A percentile compares a stretch with the other conserved stretches of the same genome.
Conservation (phyloP, 352 stramenopile species). For the Phytopythium ostracodes region DNA sequence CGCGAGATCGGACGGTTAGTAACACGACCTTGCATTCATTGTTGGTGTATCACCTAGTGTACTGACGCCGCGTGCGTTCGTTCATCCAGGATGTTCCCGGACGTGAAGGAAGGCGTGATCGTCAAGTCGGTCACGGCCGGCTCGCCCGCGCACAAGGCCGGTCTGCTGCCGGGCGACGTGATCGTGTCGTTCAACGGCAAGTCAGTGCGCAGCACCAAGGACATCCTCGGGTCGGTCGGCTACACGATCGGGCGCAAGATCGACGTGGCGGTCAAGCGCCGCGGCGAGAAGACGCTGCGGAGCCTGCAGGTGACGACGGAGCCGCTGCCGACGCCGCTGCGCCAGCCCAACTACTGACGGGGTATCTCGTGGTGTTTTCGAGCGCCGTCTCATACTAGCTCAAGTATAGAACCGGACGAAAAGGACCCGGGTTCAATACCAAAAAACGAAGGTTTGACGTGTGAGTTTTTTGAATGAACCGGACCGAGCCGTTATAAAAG, state of each 20-base stretch:
- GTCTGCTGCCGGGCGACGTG: constrained; percentile 65
- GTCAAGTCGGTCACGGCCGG: constrained; percentile 75
- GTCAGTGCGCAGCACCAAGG: constrained; percentile 63
- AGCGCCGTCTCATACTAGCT: too few species aligned
- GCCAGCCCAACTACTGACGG: constrained; percentile 4
- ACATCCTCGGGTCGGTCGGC: constrained; percentile 64
- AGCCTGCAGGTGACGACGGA: constrained; percentile 60
- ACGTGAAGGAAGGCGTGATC: constrained; percentile 78
- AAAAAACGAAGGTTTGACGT: too few species aligned
- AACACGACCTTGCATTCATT: not conserved
- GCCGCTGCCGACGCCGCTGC: constrained; percentile 40
- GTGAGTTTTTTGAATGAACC: too few species aligned
- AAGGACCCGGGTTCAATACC: too few species aligned
- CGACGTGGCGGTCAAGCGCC: constrained; percentile 57
- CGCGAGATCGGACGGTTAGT: constrained; percentile 51
- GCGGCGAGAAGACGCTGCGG: constrained; percentile 38
- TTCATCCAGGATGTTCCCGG: constrained; percentile 44
- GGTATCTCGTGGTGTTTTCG: too few species aligned
- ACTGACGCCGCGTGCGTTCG: not conserved
- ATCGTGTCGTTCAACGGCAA: constrained; percentile 79
- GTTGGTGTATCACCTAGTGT: not conserved
- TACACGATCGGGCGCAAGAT: constrained; percentile 75
- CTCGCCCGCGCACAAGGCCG: constrained; percentile 77
- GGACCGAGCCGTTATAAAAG: too few species aligned
- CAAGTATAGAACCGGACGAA: too few species aligned